Base-by-base conservation (phyloP, 176 grass and related monocot species). In the Coix lacrymajobi region DNA sequence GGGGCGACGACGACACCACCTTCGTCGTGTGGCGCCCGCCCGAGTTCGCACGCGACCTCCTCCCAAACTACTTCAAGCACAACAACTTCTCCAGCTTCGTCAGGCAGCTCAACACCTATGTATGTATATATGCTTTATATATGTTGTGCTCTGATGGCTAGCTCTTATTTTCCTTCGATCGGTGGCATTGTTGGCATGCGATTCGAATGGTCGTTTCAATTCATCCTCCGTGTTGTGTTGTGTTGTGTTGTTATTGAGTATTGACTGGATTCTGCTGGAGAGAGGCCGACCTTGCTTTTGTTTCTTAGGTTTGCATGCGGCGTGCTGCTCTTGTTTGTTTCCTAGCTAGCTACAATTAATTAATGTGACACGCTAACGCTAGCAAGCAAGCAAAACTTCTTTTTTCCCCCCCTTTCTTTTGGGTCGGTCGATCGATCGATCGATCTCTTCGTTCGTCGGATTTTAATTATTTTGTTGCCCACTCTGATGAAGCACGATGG, bases 71-170 rank as follows among this genome's bases (percentile, higher is more conserved):
- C 94, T 99, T 99, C 93, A 99, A 99, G 85, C 96, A 99, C 91
- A 93, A 93, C 80, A 99, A 99, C 88, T 96, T 99, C 89, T 96
- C 96, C 17, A 99, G 96, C 81, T 99, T 99, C 87, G 91, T 99
- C 79, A 70, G 96, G 70, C 96, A 99, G 89, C 96, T 99, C 63
- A 99, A 99, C 91, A 99, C 96, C 87, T 99, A 99, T 73, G 96
- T 98, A 93, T 7, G 6, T 5, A 12, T 15, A 43, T 31, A 6
- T 57, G 77, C 76, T 73, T 52, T 41, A 16, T 24, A 16, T 66
- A 29, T 63, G 38, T 8, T 9, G 16, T 51, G 48, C 17, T 52
- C 20, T 52, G n/a, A n/a, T n/a, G n/a, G n/a, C n/a, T 41, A 8
- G 10, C 10, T 46, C 19, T n/a, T n/a, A 7, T 2, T 20, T n/a